Percentiles rank a stretch among this genome's conserved stretches.
These are phyloP conservation scores for Fusarium sp. DNA, from an alignment of 2,329 filamentous ascomycete species.

Conservation along the genomic window DNA sequence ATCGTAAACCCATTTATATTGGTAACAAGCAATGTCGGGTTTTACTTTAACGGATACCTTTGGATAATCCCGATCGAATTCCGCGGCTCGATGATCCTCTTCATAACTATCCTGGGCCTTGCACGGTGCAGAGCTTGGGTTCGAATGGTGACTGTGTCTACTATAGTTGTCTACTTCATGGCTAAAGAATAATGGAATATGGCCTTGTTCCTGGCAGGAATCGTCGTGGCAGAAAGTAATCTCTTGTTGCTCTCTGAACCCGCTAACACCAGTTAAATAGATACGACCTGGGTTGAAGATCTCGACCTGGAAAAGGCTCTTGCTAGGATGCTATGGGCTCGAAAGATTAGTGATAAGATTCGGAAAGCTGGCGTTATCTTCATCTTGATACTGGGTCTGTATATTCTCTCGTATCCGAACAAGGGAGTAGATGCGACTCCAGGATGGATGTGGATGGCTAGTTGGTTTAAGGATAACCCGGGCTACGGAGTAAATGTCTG, in stretches of 20 bases:
- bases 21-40: background rate
- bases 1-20: background rate
- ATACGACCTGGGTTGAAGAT: background rate
- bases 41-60: background rate
- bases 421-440: background rate
- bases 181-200: background rate
- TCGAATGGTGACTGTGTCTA: background rate
- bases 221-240: background rate
- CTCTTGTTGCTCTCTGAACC: background rate
- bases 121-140: background rate
- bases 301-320: background rate
- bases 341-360: background rate
- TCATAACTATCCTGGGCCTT: background rate
- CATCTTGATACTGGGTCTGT: background rate
- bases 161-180: background rate
- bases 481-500: background rate
- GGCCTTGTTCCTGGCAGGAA: background rate
- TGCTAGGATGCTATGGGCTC: background rate
- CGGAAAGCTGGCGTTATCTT: background rate
- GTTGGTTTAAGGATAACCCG: background rate
- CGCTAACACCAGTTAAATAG: background rate
- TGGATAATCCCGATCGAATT: conserved; percentile 1
- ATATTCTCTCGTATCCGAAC: background rate
- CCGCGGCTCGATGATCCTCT: background rate
- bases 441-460: background rate